Evolutionary conservation across 2,329 filamentous ascomycete species (phyloP).

Genomic region (Helminthosporium solani): DNA sequence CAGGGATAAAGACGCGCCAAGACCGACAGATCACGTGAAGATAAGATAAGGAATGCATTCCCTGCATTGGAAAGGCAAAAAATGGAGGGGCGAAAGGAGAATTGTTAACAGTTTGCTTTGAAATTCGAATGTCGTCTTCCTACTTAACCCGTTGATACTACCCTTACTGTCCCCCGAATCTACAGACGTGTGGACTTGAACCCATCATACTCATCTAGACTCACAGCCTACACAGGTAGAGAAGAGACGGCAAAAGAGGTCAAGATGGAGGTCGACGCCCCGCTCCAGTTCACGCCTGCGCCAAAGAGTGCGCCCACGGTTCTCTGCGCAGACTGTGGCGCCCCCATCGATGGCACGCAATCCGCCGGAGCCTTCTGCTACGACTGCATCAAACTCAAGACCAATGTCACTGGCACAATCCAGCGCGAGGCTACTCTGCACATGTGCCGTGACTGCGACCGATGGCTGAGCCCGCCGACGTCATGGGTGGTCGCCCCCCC

Average conservation of each 20-base stretch:
- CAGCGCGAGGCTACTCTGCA: constrained; percentile 87
- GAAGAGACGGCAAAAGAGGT: no score
- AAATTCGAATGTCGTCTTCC: neutral
- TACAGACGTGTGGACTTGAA: no score
- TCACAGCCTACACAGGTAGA: neutral
- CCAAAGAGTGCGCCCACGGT: constrained; percentile 63
- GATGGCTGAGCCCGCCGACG: constrained; percentile 80
- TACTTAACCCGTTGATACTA: neutral
- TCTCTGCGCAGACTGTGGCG: constrained; percentile 96
- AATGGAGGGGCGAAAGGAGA: constrained; percentile 10
- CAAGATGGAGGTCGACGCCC: constrained; percentile 45
- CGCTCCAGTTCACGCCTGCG: constrained; percentile 42
- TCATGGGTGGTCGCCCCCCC: constrained; percentile 83
- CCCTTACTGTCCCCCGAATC: neutral
- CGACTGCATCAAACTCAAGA: constrained; percentile 91
- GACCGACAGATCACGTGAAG: constrained; percentile 30
- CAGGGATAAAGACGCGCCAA: no score
- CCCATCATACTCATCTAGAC: neutral
- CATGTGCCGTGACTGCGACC: constrained; percentile 91
- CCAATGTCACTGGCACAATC: constrained; percentile 89
- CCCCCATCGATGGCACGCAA: constrained; percentile 85
- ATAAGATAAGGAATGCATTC: constrained; percentile 27
- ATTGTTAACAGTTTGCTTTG: neutral
- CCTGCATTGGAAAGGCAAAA: constrained; percentile 1
- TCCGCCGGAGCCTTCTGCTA: constrained; percentile 81